Evolutionary conservation across 208 protist species (phyloP).

Genomic region (Trypanosoma cruzi): DNA sequence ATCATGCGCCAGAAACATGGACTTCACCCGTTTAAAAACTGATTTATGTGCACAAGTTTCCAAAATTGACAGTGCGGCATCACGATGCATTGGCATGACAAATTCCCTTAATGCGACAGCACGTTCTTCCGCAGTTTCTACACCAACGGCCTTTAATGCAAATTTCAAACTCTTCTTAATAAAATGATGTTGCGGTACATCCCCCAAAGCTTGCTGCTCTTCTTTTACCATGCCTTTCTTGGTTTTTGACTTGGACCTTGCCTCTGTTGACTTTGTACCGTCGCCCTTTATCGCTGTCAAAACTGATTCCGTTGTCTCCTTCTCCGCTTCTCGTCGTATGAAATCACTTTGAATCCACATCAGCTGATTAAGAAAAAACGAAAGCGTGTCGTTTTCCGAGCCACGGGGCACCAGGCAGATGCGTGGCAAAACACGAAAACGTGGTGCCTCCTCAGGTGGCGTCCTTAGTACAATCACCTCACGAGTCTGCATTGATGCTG

Average conservation of each 20-base stretch:
- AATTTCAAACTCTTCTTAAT: constrained; percentile 27
- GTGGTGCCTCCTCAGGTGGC: constrained; percentile 36
- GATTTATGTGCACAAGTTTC: not conserved
- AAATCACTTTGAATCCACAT: constrained; percentile 39
- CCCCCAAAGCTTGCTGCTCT: not conserved
- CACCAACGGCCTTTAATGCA: constrained; percentile 27
- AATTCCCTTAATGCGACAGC: constrained; percentile 4
- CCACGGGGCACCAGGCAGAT: constrained; percentile 41
- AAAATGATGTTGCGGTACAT: constrained; percentile 19
- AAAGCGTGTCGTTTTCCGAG: constrained; percentile 47
- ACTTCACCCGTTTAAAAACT: constrained; percentile 39
- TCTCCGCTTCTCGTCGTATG: not conserved
- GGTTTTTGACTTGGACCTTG: constrained; percentile 2
- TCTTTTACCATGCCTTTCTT: not conserved
- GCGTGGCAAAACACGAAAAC: constrained; percentile 35
- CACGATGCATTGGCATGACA: not conserved
- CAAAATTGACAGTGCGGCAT: constrained; percentile 5
- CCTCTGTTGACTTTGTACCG: constrained; percentile 7
- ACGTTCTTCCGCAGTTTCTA: constrained; percentile 10
- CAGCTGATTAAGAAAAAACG: constrained; percentile 47
- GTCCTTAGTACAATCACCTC: constrained; percentile 51
- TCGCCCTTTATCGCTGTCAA: not conserved
- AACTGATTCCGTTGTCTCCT: constrained; percentile 4
- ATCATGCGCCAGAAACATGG: constrained; percentile 65
- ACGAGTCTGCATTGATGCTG: constrained; percentile 9